Percentiles rank a stretch among this genome's conserved stretches.
These are phyloP conservation scores for Exophiala viscosa DNA, from an alignment of 2,329 filamentous ascomycete species.

Conservation along the genomic window DNA sequence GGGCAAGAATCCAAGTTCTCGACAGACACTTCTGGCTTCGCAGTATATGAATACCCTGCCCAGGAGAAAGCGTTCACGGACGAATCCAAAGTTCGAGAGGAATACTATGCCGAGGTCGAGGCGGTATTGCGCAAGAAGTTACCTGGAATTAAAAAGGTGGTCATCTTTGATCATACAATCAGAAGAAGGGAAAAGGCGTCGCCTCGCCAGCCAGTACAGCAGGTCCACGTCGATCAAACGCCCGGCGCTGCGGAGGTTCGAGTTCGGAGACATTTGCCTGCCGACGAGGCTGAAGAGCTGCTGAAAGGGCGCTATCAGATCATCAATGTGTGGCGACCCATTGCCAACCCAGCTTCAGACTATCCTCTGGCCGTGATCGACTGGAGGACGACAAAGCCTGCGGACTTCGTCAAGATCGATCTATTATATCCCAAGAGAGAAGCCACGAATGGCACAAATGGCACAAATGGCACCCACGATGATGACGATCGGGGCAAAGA, in stretches of 20 bases:
- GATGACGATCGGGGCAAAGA: conserved; percentile 60
- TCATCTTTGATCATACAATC: conserved; percentile 72
- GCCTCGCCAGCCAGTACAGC: conserved; percentile 62
- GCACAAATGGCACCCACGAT: conserved; percentile 39
- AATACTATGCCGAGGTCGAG: conserved; percentile 63
- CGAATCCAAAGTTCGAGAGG: conserved; percentile 51
- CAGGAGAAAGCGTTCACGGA: conserved; percentile 55
- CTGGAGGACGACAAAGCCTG: conserved; percentile 55
- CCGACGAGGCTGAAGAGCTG: conserved; percentile 54
- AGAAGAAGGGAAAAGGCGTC: conserved; percentile 53
- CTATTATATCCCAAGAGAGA: conserved; percentile 60
- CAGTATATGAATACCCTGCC: conserved; percentile 52
- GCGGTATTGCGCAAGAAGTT: conserved; percentile 53
- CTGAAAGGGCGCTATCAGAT: conserved; percentile 60
- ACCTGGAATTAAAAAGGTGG: conserved; percentile 56
- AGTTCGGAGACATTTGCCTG: conserved; percentile 58
- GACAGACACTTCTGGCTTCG: conserved; percentile 58
- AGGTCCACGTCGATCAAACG: conserved; percentile 70
- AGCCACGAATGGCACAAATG: conserved; percentile 47
- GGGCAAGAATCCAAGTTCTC: conserved; percentile 49
- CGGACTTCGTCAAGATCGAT: conserved; percentile 59
- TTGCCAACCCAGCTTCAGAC: conserved; percentile 60
- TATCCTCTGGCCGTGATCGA: conserved; percentile 68
- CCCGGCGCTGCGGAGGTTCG: conserved; percentile 58
- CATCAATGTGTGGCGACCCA: conserved; percentile 69